Conservation (phyloP, 352 stramenopile species). For the Phytophthora vignae region DNA sequence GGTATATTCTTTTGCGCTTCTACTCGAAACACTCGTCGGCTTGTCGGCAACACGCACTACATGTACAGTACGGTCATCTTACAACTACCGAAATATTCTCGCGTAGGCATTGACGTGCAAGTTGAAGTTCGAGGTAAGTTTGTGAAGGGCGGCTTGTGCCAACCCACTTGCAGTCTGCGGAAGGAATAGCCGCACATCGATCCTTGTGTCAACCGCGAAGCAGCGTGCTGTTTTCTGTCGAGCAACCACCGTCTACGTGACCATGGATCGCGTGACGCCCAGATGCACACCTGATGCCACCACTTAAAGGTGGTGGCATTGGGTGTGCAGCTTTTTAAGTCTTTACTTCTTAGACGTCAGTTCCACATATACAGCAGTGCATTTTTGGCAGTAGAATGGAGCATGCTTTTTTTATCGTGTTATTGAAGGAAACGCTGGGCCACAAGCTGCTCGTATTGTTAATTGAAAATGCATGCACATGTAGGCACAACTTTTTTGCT, state of each 20-base stretch:
- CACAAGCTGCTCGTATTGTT: neutral
- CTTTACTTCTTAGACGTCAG: neutral
- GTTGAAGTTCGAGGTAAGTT: constrained; percentile 14
- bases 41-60: neutral
- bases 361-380: no score
- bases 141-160: neutral
- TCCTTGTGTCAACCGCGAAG: no score
- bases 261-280: constrained; percentile 10
- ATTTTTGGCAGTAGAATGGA: no score
- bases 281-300: neutral
- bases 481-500: neutral
- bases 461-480: neutral
- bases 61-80: neutral
- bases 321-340: neutral
- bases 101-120: neutral
- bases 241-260: neutral
- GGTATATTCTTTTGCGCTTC: no score
- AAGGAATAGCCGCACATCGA: no score
- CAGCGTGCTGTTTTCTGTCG: no score
- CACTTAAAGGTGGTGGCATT: no score
- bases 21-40: neutral
- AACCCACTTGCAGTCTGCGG: no score
- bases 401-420: no score
- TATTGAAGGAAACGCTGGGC: no score
- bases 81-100: neutral